Evolutionary conservation across 2,329 filamentous ascomycete genomes (phyloP).

Genomic region (Leptographium galeiforme): DNA sequence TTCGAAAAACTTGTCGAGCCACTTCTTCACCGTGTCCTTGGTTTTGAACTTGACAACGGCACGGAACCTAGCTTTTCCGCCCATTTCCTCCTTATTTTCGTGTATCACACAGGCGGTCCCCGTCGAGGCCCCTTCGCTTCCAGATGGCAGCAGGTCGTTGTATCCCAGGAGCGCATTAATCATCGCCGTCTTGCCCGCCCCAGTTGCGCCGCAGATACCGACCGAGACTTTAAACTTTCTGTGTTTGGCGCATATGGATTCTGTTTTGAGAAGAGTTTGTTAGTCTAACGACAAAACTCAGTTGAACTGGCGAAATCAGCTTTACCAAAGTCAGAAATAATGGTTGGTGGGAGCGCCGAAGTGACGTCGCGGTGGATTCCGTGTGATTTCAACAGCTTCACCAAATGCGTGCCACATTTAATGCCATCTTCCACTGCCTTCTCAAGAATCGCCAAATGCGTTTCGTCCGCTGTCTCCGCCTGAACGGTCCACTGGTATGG

Average conservation of each 20-base stretch:
- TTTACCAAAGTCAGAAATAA: no score
- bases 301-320: no score
- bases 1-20: not conserved
- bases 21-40: not conserved
- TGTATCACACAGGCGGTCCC: conserved; percentile 3
- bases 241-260: not conserved
- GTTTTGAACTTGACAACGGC: conserved; percentile 1
- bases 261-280: not conserved
- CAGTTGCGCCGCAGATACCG: conserved; percentile 5
- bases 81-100: not conserved
- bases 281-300: no score
- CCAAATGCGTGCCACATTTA: no score
- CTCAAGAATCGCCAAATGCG: no score
- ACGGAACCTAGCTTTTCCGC: not conserved
- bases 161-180: conserved; percentile 8
- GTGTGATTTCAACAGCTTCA: no score
- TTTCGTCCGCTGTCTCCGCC: no score
- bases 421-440: no score
- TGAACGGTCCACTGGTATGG: no score
- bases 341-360: no score
- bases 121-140: conserved; percentile 6
- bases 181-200: conserved; percentile 6
- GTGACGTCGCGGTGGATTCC: no score
- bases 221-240: not conserved
- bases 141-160: conserved; percentile 5